Conservation (phyloP, 2,329 filamentous ascomycete species). For the Fusarium domesticum region DNA sequence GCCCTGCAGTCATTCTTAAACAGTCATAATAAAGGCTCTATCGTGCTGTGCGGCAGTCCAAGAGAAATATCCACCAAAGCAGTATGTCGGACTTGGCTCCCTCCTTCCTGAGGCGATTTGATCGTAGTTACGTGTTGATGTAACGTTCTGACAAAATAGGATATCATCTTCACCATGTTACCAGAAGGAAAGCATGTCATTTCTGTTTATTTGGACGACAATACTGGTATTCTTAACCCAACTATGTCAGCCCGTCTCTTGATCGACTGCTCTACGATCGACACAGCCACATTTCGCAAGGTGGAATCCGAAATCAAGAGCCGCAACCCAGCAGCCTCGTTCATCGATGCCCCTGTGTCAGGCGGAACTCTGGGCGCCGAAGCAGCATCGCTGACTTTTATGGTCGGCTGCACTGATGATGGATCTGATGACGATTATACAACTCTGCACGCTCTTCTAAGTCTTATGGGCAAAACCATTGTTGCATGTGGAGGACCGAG, state of each 20-base stretch:
- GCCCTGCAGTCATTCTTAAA: neutral
- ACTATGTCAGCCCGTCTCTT: neutral
- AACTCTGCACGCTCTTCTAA: neutral
- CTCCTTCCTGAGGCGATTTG: neutral
- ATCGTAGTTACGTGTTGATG: too few relatives aligned
- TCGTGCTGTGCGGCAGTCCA: neutral
- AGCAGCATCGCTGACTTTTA: constrained; percentile 4
- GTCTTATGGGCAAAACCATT: constrained; percentile 5
- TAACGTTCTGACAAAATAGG: neutral
- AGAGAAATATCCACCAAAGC: neutral
- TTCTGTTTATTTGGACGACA: constrained; percentile 1
- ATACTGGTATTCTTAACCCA: constrained; percentile 1
- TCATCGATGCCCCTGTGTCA: constrained; percentile 11
- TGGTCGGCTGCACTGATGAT: constrained; percentile 5
- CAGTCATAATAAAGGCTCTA: neutral
- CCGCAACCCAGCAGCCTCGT: neutral
- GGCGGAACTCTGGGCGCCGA: constrained; percentile 8
- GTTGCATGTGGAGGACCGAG: constrained; percentile 18
- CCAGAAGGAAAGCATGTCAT: constrained; percentile 7
- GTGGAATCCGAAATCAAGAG: neutral
- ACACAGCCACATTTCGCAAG: constrained; percentile 1
- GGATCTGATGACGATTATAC: neutral
- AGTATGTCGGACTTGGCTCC: too few relatives aligned
- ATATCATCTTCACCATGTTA: constrained; percentile 10
- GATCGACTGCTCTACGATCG: constrained; percentile 11